phyloP scores from a whole-genome alignment of 345 rosid species.

The Gossypium bickii region DNA sequence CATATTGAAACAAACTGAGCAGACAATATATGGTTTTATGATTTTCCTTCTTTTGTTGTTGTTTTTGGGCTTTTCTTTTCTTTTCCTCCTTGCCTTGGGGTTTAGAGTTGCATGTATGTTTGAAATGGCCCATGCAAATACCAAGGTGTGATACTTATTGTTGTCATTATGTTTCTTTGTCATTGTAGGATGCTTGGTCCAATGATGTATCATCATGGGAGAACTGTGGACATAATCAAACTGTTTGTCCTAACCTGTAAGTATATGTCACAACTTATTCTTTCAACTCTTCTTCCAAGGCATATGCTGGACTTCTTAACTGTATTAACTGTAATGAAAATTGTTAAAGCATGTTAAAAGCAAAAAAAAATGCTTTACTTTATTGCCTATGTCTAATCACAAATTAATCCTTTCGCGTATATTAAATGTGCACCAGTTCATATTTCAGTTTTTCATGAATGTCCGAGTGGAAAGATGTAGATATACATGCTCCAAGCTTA shows the following conservation, averaged over 20 bases:
- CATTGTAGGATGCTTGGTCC: constrained; percentile 57
- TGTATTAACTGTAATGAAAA: background rate
- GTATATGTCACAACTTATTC: constrained; percentile 17
- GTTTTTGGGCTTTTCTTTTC: background rate
- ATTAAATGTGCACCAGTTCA: background rate
- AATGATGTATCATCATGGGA: constrained; percentile 53
- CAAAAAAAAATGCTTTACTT: background rate
- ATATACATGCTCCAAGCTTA: background rate
- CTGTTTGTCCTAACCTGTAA: constrained; percentile 76
- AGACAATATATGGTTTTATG: background rate
- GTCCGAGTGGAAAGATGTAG: background rate
- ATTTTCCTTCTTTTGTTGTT: background rate
- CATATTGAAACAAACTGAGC: background rate
- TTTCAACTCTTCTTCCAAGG: background rate
- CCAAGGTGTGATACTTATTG: background rate
- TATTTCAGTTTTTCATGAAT: background rate
- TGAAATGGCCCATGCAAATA: background rate
- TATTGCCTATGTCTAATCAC: background rate
- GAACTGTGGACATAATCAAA: constrained; percentile 43
- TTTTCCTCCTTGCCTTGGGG: background rate
- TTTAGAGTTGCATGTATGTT: constrained; percentile 1
- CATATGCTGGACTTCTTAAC: background rate
- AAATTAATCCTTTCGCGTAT: background rate
- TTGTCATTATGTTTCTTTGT: constrained; percentile 14
- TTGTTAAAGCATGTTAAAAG: background rate